Evolutionary conservation across 345 rosid genomes (phyloP).

Genomic region (Diplotaxis tenuifolia): DNA sequence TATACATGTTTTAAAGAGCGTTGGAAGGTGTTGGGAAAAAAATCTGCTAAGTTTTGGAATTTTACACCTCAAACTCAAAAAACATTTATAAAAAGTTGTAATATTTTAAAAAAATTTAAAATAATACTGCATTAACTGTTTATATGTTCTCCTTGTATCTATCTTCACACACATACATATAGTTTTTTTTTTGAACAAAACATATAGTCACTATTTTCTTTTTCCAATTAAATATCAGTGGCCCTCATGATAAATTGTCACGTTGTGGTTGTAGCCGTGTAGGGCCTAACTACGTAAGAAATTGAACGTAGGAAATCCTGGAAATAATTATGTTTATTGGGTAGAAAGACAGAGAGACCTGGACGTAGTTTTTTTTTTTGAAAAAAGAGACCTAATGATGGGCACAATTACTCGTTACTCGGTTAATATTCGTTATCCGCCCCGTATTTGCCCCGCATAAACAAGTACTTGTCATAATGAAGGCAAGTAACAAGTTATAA

Average conservation of each 20-base stretch:
- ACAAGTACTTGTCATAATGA: too few species aligned
- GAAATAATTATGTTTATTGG: conserved; percentile 17
- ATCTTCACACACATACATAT: neutral
- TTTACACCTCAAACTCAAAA: neutral
- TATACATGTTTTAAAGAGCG: too few species aligned
- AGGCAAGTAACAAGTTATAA: too few species aligned
- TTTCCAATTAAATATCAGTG: too few species aligned
- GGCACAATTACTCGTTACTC: too few species aligned
- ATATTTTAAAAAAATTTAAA: neutral
- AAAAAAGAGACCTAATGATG: too few species aligned
- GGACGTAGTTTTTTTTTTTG: too few species aligned
- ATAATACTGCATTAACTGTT: too few species aligned
- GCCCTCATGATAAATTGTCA: neutral
- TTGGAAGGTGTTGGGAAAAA: neutral
- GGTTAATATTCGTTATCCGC: too few species aligned
- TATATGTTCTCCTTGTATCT: neutral
- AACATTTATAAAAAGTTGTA: neutral
- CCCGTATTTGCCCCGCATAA: too few species aligned
- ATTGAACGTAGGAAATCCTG: conserved; percentile 18
- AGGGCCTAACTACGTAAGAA: conserved; percentile 23
- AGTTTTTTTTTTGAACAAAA: neutral
- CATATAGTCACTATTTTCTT: too few species aligned
- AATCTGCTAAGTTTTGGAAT: neutral
- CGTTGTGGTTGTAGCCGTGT: conserved; percentile 20
- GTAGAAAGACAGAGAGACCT: conserved; percentile 15